Evolutionary conservation across 2,329 filamentous ascomycete species (phyloP).

Genomic region (Paecilomyces fulvus): DNA sequence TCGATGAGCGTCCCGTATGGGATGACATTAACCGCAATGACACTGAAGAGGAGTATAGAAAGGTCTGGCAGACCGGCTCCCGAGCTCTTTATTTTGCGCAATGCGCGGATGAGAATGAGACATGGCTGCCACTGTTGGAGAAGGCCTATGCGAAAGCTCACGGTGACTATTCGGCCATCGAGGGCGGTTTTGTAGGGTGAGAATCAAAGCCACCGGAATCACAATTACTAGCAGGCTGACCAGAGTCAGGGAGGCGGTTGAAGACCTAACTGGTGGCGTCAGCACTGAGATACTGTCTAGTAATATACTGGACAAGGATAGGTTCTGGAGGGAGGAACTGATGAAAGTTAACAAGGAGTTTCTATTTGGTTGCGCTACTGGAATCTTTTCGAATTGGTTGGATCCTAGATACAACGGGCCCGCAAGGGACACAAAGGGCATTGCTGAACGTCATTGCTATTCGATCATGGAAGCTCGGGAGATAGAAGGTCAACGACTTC

Average conservation of each 20-base stretch:
- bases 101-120: conserved; percentile 68
- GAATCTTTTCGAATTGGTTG: conserved; percentile 38
- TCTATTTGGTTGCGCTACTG: conserved; percentile 40
- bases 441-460: conserved; percentile 46
- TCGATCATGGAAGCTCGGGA: conserved; percentile 54
- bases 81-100: conserved; percentile 71
- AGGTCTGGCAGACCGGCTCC: conserved; percentile 65
- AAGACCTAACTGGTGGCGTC: conserved; percentile 49
- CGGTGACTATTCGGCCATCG: conserved; percentile 67
- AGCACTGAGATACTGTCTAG: conserved; percentile 39
- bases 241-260: conserved; percentile 43
- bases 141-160: conserved; percentile 82
- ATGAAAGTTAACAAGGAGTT: conserved; percentile 74
- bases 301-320: conserved; percentile 55
- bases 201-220: conserved; percentile 7
- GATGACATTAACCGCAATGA: conserved; percentile 68
- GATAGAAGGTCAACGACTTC: conserved; percentile 52
- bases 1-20: conserved; percentile 64
- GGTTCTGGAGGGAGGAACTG: conserved; percentile 76
- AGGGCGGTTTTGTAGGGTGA: conserved; percentile 62
- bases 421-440: conserved; percentile 34
- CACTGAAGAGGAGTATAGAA: conserved; percentile 61
- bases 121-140: conserved; percentile 69
- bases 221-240: background rate
- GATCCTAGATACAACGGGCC: conserved; percentile 25